Base-by-base conservation (phyloP, 176 grass and related monocot genomes). In the Pharus latifolius region DNA sequence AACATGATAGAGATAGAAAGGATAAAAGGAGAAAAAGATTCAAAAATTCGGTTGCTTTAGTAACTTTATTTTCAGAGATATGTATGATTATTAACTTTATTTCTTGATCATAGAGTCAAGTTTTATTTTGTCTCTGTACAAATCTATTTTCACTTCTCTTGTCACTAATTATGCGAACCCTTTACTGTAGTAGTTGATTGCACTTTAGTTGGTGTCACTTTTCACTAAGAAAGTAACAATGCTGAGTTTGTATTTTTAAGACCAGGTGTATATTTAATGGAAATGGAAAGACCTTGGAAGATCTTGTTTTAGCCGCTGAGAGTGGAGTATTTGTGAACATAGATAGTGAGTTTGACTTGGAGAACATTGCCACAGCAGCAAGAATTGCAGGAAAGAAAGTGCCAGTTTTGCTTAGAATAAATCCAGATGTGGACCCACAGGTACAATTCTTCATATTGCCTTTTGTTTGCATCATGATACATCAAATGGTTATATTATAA, bases 231-330 rank as follows among this genome's bases (percentile, higher is more conserved):
- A 32, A 25, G 35, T 63, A 47, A 62, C 34, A 59, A 18, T 58
- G 2, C 49, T 56, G 14, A 75, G 3, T 75, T 41, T 80, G 40
- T 56, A 40, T 82, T 91, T 87, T 85, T 37, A 88, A 74, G 60
- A 65, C 72, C 88, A 96, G 89, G 87, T 98, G 94, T 75, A 98
- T 98, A 81, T 93, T 98, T 70, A 98, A 98, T 43, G 94, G 94
- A 80, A 98, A 98, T 76, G 94, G 94, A 23, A 98, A 98, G 57
- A 74, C 88, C 35, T 65, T 91, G 35, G 89, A 98, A 27, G 89
- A 97, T 59, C 89, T 98, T 29, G 32, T 88, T 81, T 91, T 98
- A 74, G 94, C 94, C 70, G 94, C 89, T 66, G 77, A 88, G 75
- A 85, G 78, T 49, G 90, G 84, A 66, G 86, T 89, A 67, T 98